phyloP scores from a whole-genome alignment of 306 rosid genomes.

The Mimosa pudica region DNA sequence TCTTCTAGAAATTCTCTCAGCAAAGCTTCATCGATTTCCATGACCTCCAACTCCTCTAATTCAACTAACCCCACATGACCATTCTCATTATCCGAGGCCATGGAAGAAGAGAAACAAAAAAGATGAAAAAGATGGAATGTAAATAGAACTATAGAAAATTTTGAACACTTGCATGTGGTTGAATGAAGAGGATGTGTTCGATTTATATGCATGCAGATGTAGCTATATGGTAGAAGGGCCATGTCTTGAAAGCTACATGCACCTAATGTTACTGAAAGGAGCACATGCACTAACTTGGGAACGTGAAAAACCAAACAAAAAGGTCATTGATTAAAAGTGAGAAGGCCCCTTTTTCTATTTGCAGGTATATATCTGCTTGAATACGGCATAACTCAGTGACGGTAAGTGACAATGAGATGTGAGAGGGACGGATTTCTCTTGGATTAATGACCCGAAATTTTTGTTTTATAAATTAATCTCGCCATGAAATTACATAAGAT shows the following conservation, averaged over 20 bases:
- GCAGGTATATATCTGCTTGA: slow-evolving; percentile 35
- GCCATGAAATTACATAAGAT: background rate
- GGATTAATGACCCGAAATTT: slow-evolving; percentile 3
- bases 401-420: slow-evolving; percentile 29
- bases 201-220: slow-evolving; percentile 29
- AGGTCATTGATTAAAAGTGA: slow-evolving; percentile 22
- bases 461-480: background rate
- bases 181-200: background rate
- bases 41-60: slow-evolving; percentile 53
- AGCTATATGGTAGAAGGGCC: slow-evolving; percentile 26
- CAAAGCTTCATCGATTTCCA: slow-evolving; percentile 61
- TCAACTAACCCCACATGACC: slow-evolving; percentile 38
- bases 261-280: slow-evolving; percentile 52
- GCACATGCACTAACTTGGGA: slow-evolving; percentile 3
- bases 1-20: slow-evolving; percentile 62
- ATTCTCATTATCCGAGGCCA: slow-evolving; percentile 45
- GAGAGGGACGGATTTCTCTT: slow-evolving; percentile 23
- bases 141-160: slow-evolving; percentile 6
- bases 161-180: background rate
- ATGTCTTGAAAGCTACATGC: slow-evolving; percentile 48
- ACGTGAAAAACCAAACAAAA: slow-evolving; percentile 26
- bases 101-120: slow-evolving; percentile 5
- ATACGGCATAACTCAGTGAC: slow-evolving; percentile 45
- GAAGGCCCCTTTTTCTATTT: slow-evolving; percentile 30
- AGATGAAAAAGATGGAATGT: background rate